Percentiles rank a stretch among this genome's conserved stretches.
These are phyloP conservation scores for Hysterangium stoloniferum DNA, from an alignment of 768 basidiomycete genomes.

Conservation along the genomic window DNA sequence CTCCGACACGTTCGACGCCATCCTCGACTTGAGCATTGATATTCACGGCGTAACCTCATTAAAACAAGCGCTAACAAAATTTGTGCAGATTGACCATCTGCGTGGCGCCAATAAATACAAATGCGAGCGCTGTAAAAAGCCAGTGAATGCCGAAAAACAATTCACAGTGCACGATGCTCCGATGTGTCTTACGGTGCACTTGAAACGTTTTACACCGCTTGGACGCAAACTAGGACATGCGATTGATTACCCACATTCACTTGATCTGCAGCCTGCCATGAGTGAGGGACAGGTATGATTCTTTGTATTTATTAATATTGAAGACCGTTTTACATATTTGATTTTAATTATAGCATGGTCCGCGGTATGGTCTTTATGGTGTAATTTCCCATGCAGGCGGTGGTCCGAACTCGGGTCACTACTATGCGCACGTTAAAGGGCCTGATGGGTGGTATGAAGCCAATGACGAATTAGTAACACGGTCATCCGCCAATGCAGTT, in stretches of 20 bases:
- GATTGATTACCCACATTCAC: constrained; percentile 69
- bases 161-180: constrained; percentile 89
- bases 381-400: constrained; percentile 90
- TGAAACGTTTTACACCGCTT: constrained; percentile 89
- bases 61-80: constrained; percentile 69
- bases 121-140: constrained; percentile 96
- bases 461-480: constrained; percentile 79
- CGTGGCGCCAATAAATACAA: constrained; percentile 95
- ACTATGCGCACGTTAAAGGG: constrained; percentile 77
- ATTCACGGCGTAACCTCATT: constrained; percentile 57
- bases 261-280: constrained; percentile 75
- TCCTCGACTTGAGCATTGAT: constrained; percentile 90
- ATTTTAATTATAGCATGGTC: constrained; percentile 43
- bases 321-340: not conserved
- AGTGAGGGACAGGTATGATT: constrained; percentile 53
- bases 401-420: constrained; percentile 94
- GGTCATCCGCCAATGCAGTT: constrained; percentile 33
- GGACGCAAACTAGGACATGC: constrained; percentile 79
- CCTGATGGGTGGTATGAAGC: constrained; percentile 81
- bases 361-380: constrained; percentile 81
- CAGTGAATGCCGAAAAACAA: constrained; percentile 82
- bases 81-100: constrained; percentile 73
- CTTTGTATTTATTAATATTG: not conserved
- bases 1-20: constrained; percentile 94
- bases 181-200: constrained; percentile 79